A percentile compares a stretch with the other conserved stretches of the same genome.
These are phyloP conservation scores for Eudorina sp. DNA, from an alignment of 139 green algal species.

Conservation along the genomic window DNA sequence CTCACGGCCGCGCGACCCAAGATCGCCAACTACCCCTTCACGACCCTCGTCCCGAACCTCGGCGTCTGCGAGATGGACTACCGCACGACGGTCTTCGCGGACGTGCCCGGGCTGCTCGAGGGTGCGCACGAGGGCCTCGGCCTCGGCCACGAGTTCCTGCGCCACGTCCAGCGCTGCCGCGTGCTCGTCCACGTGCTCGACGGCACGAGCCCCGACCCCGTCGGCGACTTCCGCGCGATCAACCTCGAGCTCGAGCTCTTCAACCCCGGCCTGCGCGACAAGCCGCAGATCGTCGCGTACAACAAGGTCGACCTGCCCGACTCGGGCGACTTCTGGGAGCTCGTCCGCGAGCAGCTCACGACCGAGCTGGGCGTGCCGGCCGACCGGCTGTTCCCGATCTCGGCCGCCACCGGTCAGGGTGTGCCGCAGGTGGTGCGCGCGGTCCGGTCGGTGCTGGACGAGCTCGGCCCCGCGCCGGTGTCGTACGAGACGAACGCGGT, in stretches of 20 bases:
- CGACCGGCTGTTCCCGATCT: slow-evolving; percentile 71
- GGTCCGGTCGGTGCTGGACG: slow-evolving; percentile 75
- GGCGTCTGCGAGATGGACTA: slow-evolving; percentile 94
- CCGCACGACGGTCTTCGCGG: slow-evolving; percentile 62
- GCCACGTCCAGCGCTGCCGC: slow-evolving; percentile 73
- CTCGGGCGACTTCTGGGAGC: slow-evolving; percentile 82
- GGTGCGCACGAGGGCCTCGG: slow-evolving; percentile 91
- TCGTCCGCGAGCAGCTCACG: slow-evolving; percentile 51
- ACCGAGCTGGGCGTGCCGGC: slow-evolving; percentile 39
- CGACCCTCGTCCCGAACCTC: slow-evolving; percentile 97
- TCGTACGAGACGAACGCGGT: slow-evolving; percentile 69
- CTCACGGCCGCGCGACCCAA: slow-evolving; percentile 90
- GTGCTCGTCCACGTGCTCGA: slow-evolving; percentile 96
- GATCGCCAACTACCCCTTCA: slow-evolving; percentile 98
- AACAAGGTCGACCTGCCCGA: slow-evolving; percentile 90
- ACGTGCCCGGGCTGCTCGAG: slow-evolving; percentile 96
- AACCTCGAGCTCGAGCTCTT: slow-evolving; percentile 94
- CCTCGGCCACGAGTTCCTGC: slow-evolving; percentile 96
- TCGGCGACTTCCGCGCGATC: slow-evolving; percentile 92
- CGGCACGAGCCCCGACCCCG: slow-evolving; percentile 89
- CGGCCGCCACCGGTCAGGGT: slow-evolving; percentile 72
- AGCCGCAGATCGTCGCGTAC: slow-evolving; percentile 68
- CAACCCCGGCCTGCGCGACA: slow-evolving; percentile 86
- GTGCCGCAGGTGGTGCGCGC: slow-evolving; percentile 73
- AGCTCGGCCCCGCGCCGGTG: slow-evolving; percentile 56